Conservation (phyloP, 2,329 filamentous ascomycete species). For the Nannizzia gypsea region DNA sequence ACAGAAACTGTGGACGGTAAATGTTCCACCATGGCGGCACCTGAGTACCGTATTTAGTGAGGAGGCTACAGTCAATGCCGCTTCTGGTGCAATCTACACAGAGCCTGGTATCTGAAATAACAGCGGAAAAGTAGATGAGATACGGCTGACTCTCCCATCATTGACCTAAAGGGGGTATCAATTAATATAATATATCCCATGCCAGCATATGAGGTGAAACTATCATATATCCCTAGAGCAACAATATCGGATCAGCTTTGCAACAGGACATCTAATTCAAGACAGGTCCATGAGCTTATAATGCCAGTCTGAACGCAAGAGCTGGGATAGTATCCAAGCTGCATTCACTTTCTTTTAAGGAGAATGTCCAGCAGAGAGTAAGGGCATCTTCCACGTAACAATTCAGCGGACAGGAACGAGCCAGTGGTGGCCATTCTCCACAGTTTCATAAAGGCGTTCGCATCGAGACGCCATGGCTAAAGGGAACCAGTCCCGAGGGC, state of each 20-base stretch:
- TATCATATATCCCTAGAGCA: not conserved
- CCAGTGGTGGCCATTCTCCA: not conserved
- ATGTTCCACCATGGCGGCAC: too few species aligned
- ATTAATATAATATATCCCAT: not conserved
- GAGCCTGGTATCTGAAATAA: not conserved
- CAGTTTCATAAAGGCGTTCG: not conserved
- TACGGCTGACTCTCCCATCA: not conserved
- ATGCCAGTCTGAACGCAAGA: too few species aligned
- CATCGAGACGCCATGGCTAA: not conserved
- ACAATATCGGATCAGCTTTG: not conserved
- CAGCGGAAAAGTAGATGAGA: not conserved
- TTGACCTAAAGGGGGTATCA: not conserved
- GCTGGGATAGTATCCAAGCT: too few species aligned
- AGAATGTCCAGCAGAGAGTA: not conserved
- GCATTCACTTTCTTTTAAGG: too few species aligned
- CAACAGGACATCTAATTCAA: not conserved
- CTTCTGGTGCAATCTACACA: too few species aligned
- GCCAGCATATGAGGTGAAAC: not conserved
- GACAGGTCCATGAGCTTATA: too few species aligned
- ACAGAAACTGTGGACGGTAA: too few species aligned
- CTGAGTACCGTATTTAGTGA: too few species aligned
- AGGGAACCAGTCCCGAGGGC: not conserved
- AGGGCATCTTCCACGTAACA: not conserved
- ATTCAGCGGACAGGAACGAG: too few species aligned
- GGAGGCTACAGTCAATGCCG: too few species aligned